phyloP scores from a whole-genome alignment of 2,329 filamentous ascomycete species.

The Knoxdaviesia capensis region DNA sequence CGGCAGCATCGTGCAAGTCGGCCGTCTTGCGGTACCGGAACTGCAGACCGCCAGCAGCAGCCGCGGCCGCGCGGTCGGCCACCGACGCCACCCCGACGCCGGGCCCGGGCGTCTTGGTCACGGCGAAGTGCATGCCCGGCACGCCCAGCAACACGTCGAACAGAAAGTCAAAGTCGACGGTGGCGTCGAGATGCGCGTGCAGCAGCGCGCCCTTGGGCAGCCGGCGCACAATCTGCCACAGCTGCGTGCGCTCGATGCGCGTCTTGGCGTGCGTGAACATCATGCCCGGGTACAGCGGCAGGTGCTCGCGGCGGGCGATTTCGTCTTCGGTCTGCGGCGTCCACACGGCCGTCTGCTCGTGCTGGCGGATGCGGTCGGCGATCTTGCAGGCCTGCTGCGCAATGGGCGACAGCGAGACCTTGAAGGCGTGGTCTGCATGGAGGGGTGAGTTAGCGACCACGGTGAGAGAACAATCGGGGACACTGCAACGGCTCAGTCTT shows the following conservation, averaged over 20 bases:
- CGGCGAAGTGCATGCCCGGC: slow-evolving; percentile 53
- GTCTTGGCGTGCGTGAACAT: slow-evolving; percentile 78
- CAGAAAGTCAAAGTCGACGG: slow-evolving; percentile 72
- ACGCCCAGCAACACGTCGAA: slow-evolving; percentile 50
- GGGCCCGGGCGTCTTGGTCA: slow-evolving; percentile 19
- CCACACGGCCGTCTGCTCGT: slow-evolving; percentile 63
- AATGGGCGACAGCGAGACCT: slow-evolving; percentile 56
- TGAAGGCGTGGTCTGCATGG: slow-evolving; percentile 42
- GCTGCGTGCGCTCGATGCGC: slow-evolving; percentile 64
- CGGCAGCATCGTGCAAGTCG: slow-evolving; percentile 8
- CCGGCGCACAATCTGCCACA: slow-evolving; percentile 66
- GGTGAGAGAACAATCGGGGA: not conserved
- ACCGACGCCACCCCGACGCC: slow-evolving; percentile 23
- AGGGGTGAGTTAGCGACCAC: slow-evolving; percentile 8
- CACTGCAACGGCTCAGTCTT: not conserved
- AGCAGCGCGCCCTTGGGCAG: slow-evolving; percentile 82
- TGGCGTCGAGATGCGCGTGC: slow-evolving; percentile 79
- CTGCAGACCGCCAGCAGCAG: slow-evolving; percentile 16
- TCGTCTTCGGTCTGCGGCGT: slow-evolving; percentile 51
- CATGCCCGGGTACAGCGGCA: slow-evolving; percentile 67
- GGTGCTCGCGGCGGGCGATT: slow-evolving; percentile 38
- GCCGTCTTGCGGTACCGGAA: slow-evolving; percentile 37
- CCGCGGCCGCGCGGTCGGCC: slow-evolving; percentile 29
- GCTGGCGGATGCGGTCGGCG: slow-evolving; percentile 56
- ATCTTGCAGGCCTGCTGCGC: slow-evolving; percentile 61